Conservation (phyloP, 2,329 filamentous ascomycete species). For the Beauveria sp. region DNA sequence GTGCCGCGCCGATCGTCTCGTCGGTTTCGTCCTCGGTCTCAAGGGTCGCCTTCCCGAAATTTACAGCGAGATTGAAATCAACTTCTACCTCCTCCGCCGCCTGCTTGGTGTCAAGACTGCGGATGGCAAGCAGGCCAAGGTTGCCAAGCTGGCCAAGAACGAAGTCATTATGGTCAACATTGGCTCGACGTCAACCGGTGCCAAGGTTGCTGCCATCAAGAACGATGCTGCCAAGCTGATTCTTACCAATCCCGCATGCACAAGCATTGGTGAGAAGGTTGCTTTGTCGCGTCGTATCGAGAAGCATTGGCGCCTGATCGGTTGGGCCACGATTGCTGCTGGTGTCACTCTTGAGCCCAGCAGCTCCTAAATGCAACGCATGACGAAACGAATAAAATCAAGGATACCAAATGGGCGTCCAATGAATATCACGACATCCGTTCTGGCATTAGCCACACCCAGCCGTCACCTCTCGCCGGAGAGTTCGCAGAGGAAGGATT, state of each 20-base stretch:
- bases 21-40: slow-evolving; percentile 94
- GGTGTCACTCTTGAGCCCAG: slow-evolving; percentile 48
- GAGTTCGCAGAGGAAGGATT: background rate
- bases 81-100: slow-evolving; percentile 95
- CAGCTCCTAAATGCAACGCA: slow-evolving; percentile 28
- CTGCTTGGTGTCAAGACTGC: slow-evolving; percentile 95
- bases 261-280: slow-evolving; percentile 96
- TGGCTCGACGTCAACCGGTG: slow-evolving; percentile 91
- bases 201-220: slow-evolving; percentile 95
- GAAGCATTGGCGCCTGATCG: slow-evolving; percentile 96
- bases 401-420: background rate
- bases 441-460: background rate
- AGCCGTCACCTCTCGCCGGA: background rate
- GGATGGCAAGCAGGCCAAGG: slow-evolving; percentile 98
- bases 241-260: slow-evolving; percentile 90
- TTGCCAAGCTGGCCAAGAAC: slow-evolving; percentile 95
- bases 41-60: slow-evolving; percentile 91
- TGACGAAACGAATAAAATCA: background rate
- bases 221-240: slow-evolving; percentile 94
- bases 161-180: slow-evolving; percentile 99
- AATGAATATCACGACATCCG: background rate
- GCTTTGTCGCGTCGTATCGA: slow-evolving; percentile 93
- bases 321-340: slow-evolving; percentile 75
- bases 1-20: slow-evolving; percentile 96
- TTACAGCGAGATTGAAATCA: slow-evolving; percentile 97